phyloP scores from a whole-genome alignment of 2,329 filamentous ascomycete genomes.

The Fusarium anthophilum region DNA sequence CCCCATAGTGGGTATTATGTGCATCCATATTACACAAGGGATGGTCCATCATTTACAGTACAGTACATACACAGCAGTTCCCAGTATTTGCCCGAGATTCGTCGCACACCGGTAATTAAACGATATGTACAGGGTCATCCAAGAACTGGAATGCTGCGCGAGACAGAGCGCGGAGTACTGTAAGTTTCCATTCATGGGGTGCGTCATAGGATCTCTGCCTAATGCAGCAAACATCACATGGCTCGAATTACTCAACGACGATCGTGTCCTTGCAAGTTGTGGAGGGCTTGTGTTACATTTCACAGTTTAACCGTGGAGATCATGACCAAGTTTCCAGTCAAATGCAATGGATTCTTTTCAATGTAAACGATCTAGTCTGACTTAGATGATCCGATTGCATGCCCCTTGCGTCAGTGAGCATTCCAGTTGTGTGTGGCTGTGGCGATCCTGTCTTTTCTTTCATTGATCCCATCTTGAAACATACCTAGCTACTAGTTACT shows the following conservation, averaged over 20 bases:
- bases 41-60: neutral
- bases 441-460: constrained; percentile 3
- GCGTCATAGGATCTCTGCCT: neutral
- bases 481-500: neutral
- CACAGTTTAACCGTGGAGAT: neutral
- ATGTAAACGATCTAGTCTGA: constrained; percentile 22
- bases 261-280: constrained; percentile 2
- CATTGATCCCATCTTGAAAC: constrained; percentile 1
- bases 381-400: constrained; percentile 8
- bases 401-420: constrained; percentile 2
- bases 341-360: neutral
- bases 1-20: neutral
- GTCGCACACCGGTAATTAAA: constrained; percentile 15
- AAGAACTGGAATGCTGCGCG: neutral
- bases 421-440: constrained; percentile 11
- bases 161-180: neutral
- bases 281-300: constrained; percentile 15
- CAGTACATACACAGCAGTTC: constrained; percentile 7
- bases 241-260: neutral
- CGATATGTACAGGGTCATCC: neutral
- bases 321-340: constrained; percentile 1
- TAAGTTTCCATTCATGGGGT: neutral
- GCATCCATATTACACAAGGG: neutral
- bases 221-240: constrained; percentile 14
- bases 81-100: constrained; percentile 3